Conservation (phyloP, 257 asterid species). For the Penstemon barbatus region DNA sequence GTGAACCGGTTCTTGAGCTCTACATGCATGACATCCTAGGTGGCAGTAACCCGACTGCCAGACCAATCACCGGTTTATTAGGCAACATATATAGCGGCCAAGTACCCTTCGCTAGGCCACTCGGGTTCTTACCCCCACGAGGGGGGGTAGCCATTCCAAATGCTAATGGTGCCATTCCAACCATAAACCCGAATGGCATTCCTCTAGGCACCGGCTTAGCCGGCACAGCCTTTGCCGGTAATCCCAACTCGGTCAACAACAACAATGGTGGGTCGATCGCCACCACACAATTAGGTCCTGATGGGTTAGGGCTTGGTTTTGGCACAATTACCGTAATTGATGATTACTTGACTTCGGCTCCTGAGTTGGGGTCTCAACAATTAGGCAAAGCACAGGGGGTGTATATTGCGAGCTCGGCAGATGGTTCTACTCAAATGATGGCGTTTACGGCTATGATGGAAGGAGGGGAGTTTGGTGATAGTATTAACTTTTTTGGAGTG, state of each 20-base stretch:
- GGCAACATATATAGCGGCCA: slow-evolving; percentile 93
- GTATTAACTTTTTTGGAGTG: slow-evolving; percentile 66
- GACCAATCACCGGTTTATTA: slow-evolving; percentile 75
- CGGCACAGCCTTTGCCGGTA: slow-evolving; percentile 41
- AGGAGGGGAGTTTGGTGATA: slow-evolving; percentile 53
- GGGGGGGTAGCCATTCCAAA: slow-evolving; percentile 75
- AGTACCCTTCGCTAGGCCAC: slow-evolving; percentile 84
- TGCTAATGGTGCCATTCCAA: slow-evolving; percentile 78
- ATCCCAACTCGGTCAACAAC: slow-evolving; percentile 18
- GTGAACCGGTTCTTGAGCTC: slow-evolving; percentile 47
- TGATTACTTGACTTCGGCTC: slow-evolving; percentile 58
- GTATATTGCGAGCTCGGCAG: slow-evolving; percentile 70
- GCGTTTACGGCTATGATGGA: slow-evolving; percentile 67
- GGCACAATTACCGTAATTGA: slow-evolving; percentile 62
- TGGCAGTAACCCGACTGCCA: slow-evolving; percentile 83
- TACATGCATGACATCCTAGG: slow-evolving; percentile 94
- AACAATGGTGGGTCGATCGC: slow-evolving; percentile 17
- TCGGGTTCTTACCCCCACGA: slow-evolving; percentile 65
- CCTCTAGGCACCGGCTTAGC: slow-evolving; percentile 80
- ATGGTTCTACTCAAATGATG: slow-evolving; percentile 72
- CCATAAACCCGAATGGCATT: slow-evolving; percentile 60
- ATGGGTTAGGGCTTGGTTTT: slow-evolving; percentile 53
- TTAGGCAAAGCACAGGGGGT: slow-evolving; percentile 75
- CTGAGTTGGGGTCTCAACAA: slow-evolving; percentile 49
- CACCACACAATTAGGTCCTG: slow-evolving; percentile 47